phyloP scores from a whole-genome alignment of 164 flowering plant genomes.

The Cinnamomum chago region DNA sequence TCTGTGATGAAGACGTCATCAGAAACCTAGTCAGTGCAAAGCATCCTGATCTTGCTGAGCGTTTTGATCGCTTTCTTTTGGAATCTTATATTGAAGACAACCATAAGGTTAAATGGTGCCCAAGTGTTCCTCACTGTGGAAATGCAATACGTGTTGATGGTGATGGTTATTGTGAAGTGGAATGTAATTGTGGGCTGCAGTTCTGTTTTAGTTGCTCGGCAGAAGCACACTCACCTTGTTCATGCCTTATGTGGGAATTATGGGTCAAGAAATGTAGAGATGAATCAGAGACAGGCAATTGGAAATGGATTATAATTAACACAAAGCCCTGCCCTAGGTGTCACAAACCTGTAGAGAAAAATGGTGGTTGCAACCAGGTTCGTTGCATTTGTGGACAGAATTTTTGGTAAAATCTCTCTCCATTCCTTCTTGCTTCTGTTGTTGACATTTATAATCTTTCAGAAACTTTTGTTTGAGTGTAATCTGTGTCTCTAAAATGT shows the following conservation, averaged over 20 bases:
- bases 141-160: constrained; percentile 84
- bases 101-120: constrained; percentile 88
- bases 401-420: constrained; percentile 54
- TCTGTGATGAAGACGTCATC: constrained; percentile 75
- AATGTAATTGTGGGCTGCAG: constrained; percentile 78
- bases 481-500: not conserved
- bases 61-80: constrained; percentile 74
- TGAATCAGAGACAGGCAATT: constrained; percentile 78
- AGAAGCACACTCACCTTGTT: constrained; percentile 92
- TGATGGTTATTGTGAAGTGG: constrained; percentile 67
- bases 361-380: constrained; percentile 86
- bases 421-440: not conserved
- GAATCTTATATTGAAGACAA: constrained; percentile 91
- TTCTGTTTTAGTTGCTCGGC: constrained; percentile 80
- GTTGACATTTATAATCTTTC: not conserved
- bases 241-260: constrained; percentile 88
- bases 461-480: not conserved
- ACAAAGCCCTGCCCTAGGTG: constrained; percentile 91
- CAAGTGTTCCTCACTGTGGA: constrained; percentile 93
- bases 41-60: constrained; percentile 63
- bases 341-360: constrained; percentile 80
- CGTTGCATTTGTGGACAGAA: constrained; percentile 74
- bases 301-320: constrained; percentile 87
- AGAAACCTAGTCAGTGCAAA: constrained; percentile 54
- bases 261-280: constrained; percentile 77